Evolutionary conservation across 2,329 filamentous ascomycete genomes (phyloP).

Genomic region (Aureobasidium pullulans): DNA sequence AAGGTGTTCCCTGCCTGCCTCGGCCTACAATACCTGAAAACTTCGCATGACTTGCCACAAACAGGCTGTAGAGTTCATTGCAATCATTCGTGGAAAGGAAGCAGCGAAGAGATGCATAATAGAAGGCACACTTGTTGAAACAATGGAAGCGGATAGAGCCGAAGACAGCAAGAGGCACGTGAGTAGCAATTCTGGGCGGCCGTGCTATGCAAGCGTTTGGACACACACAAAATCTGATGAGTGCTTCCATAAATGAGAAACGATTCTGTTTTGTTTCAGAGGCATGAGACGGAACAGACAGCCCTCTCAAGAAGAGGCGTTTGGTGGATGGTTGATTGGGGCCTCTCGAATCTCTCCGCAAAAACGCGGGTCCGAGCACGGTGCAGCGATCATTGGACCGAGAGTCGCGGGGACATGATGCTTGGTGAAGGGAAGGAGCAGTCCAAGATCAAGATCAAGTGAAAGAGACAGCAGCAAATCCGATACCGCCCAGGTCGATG

Average conservation of each 20-base stretch:
- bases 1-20: neutral
- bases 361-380: neutral
- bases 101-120: neutral
- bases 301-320: neutral
- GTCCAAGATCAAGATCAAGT: neutral
- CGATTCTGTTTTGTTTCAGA: neutral
- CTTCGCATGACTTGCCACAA: neutral
- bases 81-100: neutral
- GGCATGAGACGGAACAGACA: neutral
- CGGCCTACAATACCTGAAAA: neutral
- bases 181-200: neutral
- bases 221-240: neutral
- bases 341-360: neutral
- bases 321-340: neutral
- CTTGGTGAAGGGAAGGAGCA: neutral
- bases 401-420: slow-evolving; percentile 7
- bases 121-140: neutral
- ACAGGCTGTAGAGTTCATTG: no score
- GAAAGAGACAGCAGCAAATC: no score
- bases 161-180: neutral
- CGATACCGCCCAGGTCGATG: neutral
- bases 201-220: neutral
- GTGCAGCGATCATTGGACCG: neutral
- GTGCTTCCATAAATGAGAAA: neutral
- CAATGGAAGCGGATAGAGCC: neutral